phyloP scores from a whole-genome alignment of 306 rosid genomes.

The Morella rubra region DNA sequence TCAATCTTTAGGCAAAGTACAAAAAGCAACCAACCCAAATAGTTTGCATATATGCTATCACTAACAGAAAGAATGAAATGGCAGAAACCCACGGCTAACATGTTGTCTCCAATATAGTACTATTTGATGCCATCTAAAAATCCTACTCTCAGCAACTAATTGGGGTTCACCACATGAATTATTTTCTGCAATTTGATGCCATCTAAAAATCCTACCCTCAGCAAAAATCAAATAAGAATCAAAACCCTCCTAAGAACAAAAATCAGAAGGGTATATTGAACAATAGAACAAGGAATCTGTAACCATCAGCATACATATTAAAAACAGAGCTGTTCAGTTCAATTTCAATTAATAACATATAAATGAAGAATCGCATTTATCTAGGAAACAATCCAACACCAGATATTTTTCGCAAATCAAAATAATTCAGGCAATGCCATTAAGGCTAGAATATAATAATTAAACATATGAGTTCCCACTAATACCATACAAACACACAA shows the following conservation, averaged over 20 bases:
- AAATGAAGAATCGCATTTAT: background rate
- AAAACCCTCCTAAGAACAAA: background rate
- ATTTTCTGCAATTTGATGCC: too few relatives aligned
- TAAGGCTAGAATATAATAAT: background rate
- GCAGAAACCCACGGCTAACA: background rate
- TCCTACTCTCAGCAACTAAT: too few relatives aligned
- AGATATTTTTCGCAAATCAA: background rate
- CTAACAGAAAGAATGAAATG: background rate
- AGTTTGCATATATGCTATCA: background rate
- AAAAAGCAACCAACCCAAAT: background rate
- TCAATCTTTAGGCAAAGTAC: background rate
- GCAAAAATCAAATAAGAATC: too few relatives aligned
- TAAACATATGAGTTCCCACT: background rate
- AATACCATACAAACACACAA: background rate
- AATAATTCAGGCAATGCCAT: slow-evolving; percentile 6
- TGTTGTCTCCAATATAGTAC: too few relatives aligned
- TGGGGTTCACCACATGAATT: too few relatives aligned
- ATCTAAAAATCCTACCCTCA: too few relatives aligned
- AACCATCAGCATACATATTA: background rate
- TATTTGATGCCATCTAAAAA: too few relatives aligned
- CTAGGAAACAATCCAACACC: slow-evolving; percentile 6
- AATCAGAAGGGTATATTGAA: background rate
- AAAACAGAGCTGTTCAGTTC: background rate
- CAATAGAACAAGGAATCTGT: background rate
- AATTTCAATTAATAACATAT: background rate